These are phyloP conservation scores for Ogataea salicorniae DNA, from an alignment of 805 yeast species.

Conservation along the genomic window DNA sequence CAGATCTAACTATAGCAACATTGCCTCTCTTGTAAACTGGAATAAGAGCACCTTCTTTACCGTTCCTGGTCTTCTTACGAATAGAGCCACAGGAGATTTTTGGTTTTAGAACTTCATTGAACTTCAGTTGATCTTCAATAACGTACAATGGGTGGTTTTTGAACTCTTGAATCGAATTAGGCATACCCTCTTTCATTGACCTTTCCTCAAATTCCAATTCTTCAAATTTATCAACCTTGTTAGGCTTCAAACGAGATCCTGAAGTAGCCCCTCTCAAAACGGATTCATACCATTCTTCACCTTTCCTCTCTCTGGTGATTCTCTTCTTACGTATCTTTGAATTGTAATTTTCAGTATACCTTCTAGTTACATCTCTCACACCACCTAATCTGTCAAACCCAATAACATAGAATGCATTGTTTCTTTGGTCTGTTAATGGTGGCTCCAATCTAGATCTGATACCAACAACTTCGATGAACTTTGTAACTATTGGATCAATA, in stretches of 20 bases:
- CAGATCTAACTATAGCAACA: constrained; percentile 60
- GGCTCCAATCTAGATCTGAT: constrained; percentile 54
- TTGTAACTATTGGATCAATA: constrained; percentile 70
- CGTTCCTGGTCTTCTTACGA: constrained; percentile 35
- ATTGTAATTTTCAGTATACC: constrained; percentile 69
- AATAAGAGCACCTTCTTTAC: constrained; percentile 36
- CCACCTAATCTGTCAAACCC: constrained; percentile 67
- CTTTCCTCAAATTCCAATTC: constrained; percentile 54
- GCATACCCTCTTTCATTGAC: constrained; percentile 78
- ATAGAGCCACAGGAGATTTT: constrained; percentile 72
- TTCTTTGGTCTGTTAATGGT: constrained; percentile 50
- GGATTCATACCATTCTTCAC: constrained; percentile 55
- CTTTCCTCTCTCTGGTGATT: constrained; percentile 54
- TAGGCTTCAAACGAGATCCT: constrained; percentile 17
- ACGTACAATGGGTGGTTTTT: constrained; percentile 84
- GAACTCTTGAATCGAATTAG: constrained; percentile 76
- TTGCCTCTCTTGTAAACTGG: constrained; percentile 66
- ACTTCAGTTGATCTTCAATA: constrained; percentile 65
- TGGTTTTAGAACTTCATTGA: constrained; percentile 69
- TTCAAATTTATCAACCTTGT: constrained; percentile 48
- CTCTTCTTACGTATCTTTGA: constrained; percentile 73
- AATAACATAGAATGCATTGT: constrained; percentile 65
- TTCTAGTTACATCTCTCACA: constrained; percentile 76
- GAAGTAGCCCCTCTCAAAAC: constrained; percentile 35
- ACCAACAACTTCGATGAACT: constrained; percentile 57